Evolutionary conservation across 495 filamentous ascomycete species (phyloP).

Genomic region (Hyaloscypha hepaticicola): DNA sequence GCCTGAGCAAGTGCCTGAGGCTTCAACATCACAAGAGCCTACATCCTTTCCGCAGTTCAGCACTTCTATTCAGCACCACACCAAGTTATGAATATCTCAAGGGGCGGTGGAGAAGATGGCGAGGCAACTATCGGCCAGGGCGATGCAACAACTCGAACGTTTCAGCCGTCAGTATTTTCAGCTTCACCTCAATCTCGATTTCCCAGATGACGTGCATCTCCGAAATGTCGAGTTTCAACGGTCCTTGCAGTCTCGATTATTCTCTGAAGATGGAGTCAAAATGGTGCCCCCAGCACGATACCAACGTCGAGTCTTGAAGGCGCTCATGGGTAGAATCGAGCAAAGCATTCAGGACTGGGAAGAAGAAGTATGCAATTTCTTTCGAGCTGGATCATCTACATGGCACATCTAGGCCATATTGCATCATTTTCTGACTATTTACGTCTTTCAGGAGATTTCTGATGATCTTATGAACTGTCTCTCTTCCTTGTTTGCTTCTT

Average conservation of each 20-base stretch:
- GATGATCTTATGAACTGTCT: constrained; percentile 67
- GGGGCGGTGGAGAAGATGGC: constrained; percentile 21
- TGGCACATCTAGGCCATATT: constrained; percentile 18
- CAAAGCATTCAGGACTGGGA: constrained; percentile 70
- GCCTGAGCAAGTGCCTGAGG: constrained; percentile 14
- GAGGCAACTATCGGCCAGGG: constrained; percentile 11
- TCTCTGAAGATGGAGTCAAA: constrained; percentile 50
- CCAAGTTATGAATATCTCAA: constrained; percentile 24
- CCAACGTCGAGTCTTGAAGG: constrained; percentile 68
- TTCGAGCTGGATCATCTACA: background rate
- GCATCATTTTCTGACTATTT: constrained; percentile 26
- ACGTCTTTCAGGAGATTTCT: constrained; percentile 62
- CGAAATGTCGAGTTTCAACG: constrained; percentile 56
- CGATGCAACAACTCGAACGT: constrained; percentile 37
- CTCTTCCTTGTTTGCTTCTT: constrained; percentile 55
- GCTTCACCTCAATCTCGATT: constrained; percentile 52
- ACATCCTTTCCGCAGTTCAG: background rate
- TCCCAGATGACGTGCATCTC: constrained; percentile 54
- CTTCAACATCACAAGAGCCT: background rate
- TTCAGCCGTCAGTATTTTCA: constrained; percentile 67
- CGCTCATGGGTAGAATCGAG: constrained; percentile 64
- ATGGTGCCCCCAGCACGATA: constrained; percentile 65
- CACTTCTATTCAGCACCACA: background rate
- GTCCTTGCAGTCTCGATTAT: constrained; percentile 61
- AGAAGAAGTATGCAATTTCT: constrained; percentile 65